Evolutionary conservation across 495 filamentous ascomycete genomes (phyloP).

Genomic region (Penicillium parvum): DNA sequence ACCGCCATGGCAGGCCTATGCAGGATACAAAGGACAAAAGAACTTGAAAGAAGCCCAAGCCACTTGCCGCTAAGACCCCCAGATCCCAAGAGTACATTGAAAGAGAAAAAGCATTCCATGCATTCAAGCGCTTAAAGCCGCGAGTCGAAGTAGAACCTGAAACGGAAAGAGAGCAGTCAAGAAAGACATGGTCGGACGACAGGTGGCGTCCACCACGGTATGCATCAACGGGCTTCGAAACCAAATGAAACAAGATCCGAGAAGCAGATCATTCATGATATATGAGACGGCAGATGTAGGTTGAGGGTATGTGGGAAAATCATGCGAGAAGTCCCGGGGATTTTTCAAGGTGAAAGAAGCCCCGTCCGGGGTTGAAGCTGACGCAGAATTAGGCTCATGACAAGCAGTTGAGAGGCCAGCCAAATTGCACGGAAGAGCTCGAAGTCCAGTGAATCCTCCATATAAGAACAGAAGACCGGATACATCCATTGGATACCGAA

Average conservation of each 20-base stretch:
- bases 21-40: background rate
- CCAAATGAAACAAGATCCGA: slow-evolving; percentile 4
- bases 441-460: background rate
- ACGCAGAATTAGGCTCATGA: background rate
- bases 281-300: slow-evolving; percentile 3
- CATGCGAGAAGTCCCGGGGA: background rate
- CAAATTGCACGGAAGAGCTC: slow-evolving; percentile 1
- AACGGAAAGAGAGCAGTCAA: slow-evolving; percentile 10
- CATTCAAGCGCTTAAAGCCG: slow-evolving; percentile 13
- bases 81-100: slow-evolving; percentile 8
- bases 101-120: slow-evolving; percentile 16
- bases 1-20: slow-evolving; percentile 2
- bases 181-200: slow-evolving; percentile 11
- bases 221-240: slow-evolving; percentile 19
- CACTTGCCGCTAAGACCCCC: slow-evolving; percentile 6
- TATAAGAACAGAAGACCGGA: slow-evolving; percentile 1
- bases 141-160: slow-evolving; percentile 4
- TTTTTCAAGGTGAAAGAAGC: slow-evolving; percentile 5
- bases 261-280: slow-evolving; percentile 6
- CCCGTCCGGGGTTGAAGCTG: slow-evolving; percentile 8
- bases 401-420: background rate
- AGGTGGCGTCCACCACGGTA: slow-evolving; percentile 18
- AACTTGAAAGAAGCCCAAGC: background rate
- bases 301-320: background rate
- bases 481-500: slow-evolving; percentile 15